These are phyloP conservation scores for Cryptococcus floricola DNA, from an alignment of 1,284 basidiomycete genomes.

Conservation along the genomic window DNA sequence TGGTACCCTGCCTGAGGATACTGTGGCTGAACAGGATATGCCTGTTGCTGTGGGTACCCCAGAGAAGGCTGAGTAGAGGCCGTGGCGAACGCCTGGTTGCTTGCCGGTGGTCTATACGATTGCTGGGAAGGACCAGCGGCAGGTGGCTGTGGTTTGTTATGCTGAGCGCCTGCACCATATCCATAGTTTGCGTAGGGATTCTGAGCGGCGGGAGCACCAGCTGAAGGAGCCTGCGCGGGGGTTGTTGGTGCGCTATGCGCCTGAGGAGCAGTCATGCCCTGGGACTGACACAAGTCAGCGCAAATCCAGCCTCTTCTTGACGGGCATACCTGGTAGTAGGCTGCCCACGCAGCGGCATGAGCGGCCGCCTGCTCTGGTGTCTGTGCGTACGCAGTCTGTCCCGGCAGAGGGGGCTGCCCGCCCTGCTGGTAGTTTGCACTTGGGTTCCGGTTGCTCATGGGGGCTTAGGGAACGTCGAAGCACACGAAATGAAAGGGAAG, in stretches of 20 bases:
- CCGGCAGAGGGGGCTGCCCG: constrained; percentile 50
- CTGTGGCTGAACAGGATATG: constrained; percentile 9
- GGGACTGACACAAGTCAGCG: constrained; percentile 18
- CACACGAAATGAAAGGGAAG: background rate
- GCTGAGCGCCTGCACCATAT: constrained; percentile 43
- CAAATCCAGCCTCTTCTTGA: background rate
- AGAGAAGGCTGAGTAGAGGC: constrained; percentile 12
- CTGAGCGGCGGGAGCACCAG: constrained; percentile 12
- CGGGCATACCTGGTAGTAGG: constrained; percentile 44
- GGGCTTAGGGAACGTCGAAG: background rate
- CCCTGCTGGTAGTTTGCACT: constrained; percentile 49
- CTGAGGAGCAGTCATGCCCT: constrained; percentile 20
- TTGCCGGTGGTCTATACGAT: constrained; percentile 8
- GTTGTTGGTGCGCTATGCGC: constrained; percentile 16
- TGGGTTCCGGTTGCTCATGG: constrained; percentile 35
- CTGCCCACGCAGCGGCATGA: constrained; percentile 46
- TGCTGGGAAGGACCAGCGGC: constrained; percentile 16
- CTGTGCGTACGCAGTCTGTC: constrained; percentile 22
- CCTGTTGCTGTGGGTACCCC: background rate
- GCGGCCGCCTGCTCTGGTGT: constrained; percentile 18
- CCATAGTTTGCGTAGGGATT: constrained; percentile 47
- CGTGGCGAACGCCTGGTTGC: constrained; percentile 11
- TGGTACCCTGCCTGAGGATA: background rate
- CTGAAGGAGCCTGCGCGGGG: constrained; percentile 12
- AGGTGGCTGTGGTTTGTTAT: constrained; percentile 9